These are phyloP conservation scores for Lentinula boryana DNA, from an alignment of 768 basidiomycete species.

Conservation along the genomic window DNA sequence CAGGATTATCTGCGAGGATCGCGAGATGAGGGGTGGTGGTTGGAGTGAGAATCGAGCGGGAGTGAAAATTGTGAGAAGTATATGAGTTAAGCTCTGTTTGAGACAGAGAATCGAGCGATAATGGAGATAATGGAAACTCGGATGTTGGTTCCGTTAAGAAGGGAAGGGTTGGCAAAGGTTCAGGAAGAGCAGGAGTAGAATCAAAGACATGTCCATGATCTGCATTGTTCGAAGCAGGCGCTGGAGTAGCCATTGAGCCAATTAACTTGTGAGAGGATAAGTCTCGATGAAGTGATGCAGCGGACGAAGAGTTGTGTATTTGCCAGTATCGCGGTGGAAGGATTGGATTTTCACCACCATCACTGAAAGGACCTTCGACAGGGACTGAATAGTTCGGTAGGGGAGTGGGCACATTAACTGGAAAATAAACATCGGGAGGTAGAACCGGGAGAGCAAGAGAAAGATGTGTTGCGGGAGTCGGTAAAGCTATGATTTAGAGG, in stretches of 20 bases:
- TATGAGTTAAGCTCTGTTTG: not conserved
- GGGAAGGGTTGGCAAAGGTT: not conserved
- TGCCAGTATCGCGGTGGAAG: conserved; percentile 2
- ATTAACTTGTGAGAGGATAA: not conserved
- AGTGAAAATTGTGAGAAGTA: not conserved
- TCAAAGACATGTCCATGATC: not conserved
- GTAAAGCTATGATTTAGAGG: not conserved
- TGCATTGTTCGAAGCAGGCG: not conserved
- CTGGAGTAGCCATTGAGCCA: not conserved
- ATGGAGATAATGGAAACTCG: not conserved
- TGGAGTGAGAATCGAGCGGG: not conserved
- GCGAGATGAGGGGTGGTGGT: too few species aligned
- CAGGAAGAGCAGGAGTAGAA: not conserved
- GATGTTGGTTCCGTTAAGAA: not conserved
- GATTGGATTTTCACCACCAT: not conserved
- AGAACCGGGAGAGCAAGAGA: not conserved
- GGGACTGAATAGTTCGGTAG: not conserved
- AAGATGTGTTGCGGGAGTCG: not conserved
- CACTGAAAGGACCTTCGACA: not conserved
- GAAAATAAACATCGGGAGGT: not conserved
- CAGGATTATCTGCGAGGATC: not conserved
- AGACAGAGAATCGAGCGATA: not conserved
- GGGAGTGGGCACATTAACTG: not conserved
- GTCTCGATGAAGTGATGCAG: not conserved
- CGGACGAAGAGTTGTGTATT: not conserved